Conservation (phyloP, 768 basidiomycete genomes). For the Macrolepiota fuliginosa region DNA sequence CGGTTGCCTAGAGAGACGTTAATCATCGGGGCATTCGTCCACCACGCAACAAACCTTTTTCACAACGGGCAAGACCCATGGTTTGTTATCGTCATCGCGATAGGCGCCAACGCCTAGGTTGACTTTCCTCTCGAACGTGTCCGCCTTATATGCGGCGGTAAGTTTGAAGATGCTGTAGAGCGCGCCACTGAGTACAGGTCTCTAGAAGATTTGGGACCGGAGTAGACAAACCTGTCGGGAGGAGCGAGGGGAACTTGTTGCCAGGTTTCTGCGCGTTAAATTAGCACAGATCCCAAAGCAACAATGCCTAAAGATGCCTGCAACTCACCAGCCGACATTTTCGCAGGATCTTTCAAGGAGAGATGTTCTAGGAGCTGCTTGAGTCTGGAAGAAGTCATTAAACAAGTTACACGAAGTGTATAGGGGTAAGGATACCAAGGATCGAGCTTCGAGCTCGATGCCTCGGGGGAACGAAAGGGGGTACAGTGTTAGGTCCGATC, state of each 20-base stretch:
- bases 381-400: constrained; percentile 53
- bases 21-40: neutral
- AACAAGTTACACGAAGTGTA: constrained; percentile 14
- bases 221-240: constrained; percentile 64
- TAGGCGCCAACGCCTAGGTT: constrained; percentile 95
- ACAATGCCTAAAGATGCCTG: constrained; percentile 1
- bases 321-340: constrained; percentile 56
- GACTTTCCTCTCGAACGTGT: constrained; percentile 73
- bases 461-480: neutral
- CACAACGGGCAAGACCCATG: constrained; percentile 91
- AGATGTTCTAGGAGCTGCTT: constrained; percentile 60
- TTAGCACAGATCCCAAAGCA: constrained; percentile 15
- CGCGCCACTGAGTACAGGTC: neutral
- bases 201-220: neutral
- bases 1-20: constrained; percentile 57
- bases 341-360: constrained; percentile 20
- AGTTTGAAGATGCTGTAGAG: constrained; percentile 80
- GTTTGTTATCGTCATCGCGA: constrained; percentile 81
- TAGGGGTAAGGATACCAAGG: neutral
- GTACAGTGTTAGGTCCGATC: neutral
- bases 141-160: constrained; percentile 85
- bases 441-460: neutral
- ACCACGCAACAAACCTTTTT: constrained; percentile 63
- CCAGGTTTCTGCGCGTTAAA: constrained; percentile 59
- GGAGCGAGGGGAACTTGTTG: constrained; percentile 77